Base-by-base conservation (phyloP, 148 eudicot species). In the Persicaria maculosa region DNA sequence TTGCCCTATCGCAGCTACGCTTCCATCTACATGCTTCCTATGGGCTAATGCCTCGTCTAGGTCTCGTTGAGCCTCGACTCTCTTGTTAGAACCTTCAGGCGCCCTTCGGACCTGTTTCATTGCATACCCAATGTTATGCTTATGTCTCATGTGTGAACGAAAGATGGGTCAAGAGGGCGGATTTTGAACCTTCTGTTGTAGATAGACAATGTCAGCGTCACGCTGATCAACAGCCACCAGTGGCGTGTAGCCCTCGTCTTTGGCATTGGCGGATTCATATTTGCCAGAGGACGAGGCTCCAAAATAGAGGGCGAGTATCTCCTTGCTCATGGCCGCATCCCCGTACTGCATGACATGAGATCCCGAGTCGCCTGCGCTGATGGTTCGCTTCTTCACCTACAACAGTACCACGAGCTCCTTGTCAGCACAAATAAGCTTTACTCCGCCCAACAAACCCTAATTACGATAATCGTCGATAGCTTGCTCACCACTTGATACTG, bases 321-420 rank as follows among this genome's bases (percentile, higher is more conserved):
- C 73, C 0, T 52, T 61, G 22, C 64, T 47, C 3, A 83, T 44
- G 10, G 61, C 40, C n/a, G 71, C n/a, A 40, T 78, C 76, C 36
- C 86, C 86, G 59, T 80, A 83, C 62, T 78, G 79, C 77, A 76
- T 83, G 16, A 78, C 83, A 72, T 83, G 86, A 64, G 83, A 83
- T n/a, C 75, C 68, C 50, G 15, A 40, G 0, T 48, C 16, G 14
- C 50, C n/a, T 17, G 10, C 52, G 9, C n/a, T 36, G 6, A 17
- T 25, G 0, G 83, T 76, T 0, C 86, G 79, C 7, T 73, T 59
- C 57, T 70, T 80, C 17, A 83, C 83, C 85, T 83, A 31, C 40
- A 31, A 31, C 40, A 3, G 2, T 31, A 31, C 40, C 40, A 31
- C 40, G 40, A 31, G 40, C 40, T 1, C 40, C 40, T 31, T 31